Conservation (phyloP, 2,329 filamentous ascomycete species). For the Epichloe scottii region DNA sequence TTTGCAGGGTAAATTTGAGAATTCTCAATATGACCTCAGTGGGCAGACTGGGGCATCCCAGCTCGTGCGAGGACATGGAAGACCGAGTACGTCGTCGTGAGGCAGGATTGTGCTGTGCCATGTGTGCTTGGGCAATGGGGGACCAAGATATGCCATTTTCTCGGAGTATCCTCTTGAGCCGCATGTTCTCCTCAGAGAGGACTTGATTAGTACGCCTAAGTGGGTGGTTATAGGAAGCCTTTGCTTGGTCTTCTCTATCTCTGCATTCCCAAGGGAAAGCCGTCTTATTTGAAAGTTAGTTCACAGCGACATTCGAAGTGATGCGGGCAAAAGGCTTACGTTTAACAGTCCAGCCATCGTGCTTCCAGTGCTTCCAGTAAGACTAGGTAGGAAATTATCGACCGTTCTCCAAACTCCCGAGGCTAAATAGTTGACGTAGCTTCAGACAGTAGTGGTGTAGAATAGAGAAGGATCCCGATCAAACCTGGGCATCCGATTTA, state of each 20-base stretch:
- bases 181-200: constrained; percentile 35
- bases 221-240: constrained; percentile 33
- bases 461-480: background rate
- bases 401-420: background rate
- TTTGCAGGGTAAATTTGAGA: constrained; percentile 37
- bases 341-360: background rate
- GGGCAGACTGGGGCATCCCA: constrained; percentile 31
- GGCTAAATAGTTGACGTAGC: background rate
- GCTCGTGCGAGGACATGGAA: constrained; percentile 16
- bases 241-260: constrained; percentile 39
- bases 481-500: too few relatives aligned
- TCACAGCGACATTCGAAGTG: background rate
- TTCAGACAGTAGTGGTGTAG: background rate
- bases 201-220: constrained; percentile 33
- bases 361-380: background rate
- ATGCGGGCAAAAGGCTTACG: background rate
- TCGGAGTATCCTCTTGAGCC: constrained; percentile 37
- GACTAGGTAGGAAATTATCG: background rate
- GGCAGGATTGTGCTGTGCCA: constrained; percentile 18
- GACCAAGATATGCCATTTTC: constrained; percentile 41
- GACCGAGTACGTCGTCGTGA: constrained; percentile 21
- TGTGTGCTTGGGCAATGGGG: constrained; percentile 20
- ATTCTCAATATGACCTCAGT: constrained; percentile 40
- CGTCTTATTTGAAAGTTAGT: constrained; percentile 11
- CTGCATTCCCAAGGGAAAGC: constrained; percentile 36